phyloP scores from a whole-genome alignment of 2,329 filamentous ascomycete genomes.

The Ophiostoma tasmaniense region DNA sequence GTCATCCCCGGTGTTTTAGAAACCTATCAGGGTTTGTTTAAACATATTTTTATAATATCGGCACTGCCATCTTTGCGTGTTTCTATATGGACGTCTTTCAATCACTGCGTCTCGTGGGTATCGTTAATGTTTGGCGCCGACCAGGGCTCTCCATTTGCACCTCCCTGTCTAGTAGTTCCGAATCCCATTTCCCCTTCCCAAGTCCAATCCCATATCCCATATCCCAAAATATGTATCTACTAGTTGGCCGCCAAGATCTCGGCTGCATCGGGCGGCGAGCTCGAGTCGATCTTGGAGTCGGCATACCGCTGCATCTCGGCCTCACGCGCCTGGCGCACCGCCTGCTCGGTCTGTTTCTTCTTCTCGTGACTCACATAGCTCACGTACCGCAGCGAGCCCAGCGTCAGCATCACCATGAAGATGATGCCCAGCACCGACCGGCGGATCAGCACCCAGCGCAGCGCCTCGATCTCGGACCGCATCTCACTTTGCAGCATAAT shows the following conservation, averaged over 20 bases:
- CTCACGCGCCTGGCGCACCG: conserved; percentile 30
- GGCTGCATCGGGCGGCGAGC: conserved; percentile 43
- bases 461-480: conserved; percentile 81
- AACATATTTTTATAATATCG: too few species aligned
- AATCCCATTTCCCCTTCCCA: neutral
- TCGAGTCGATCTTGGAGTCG: conserved; percentile 35
- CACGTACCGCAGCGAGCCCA: conserved; percentile 51
- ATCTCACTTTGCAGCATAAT: conserved; percentile 82
- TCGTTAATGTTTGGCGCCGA: neutral
- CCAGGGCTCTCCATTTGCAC: neutral
- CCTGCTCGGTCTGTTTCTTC: conserved; percentile 37
- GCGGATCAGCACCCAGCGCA: conserved; percentile 74
- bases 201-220: neutral
- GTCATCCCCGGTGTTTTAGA: neutral
- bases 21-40: neutral
- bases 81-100: neutral
- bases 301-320: conserved; percentile 37
- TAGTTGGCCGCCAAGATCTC: conserved; percentile 51
- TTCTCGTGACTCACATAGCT: conserved; percentile 47
- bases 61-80: neutral
- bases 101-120: neutral
- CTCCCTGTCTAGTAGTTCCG: neutral
- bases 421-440: conserved; percentile 56
- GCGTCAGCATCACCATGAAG: conserved; percentile 55
- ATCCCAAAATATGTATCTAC: conserved; percentile 23